These are phyloP conservation scores for Zea luxurians DNA, from an alignment of 176 grass and related monocot species.

Conservation along the genomic window DNA sequence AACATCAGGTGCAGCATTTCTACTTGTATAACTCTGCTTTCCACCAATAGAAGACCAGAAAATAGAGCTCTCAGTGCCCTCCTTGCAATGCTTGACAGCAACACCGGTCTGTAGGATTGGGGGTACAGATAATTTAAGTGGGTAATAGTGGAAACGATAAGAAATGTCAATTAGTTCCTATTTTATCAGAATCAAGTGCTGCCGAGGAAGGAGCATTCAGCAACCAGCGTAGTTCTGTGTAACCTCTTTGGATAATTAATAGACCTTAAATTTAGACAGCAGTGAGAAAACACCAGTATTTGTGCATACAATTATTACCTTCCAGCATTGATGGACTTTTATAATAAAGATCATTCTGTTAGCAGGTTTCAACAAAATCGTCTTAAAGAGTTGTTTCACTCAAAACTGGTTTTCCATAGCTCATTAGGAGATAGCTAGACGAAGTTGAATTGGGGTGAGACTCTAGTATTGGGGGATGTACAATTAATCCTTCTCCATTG, in stretches of 20 bases:
- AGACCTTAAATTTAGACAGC: not conserved
- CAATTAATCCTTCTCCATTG: too few species aligned
- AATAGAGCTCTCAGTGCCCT: slow-evolving; percentile 79
- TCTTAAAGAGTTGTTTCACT: not conserved
- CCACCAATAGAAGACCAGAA: slow-evolving; percentile 92
- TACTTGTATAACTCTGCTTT: slow-evolving; percentile 72
- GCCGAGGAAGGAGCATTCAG: not conserved
- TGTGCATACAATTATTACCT: not conserved
- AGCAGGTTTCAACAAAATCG: slow-evolving; percentile 18
- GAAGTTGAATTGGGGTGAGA: too few species aligned
- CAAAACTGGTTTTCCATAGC: not conserved
- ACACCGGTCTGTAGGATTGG: slow-evolving; percentile 58
- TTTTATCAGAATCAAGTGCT: slow-evolving; percentile 18
- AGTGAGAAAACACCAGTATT: not conserved
- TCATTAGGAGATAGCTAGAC: too few species aligned
- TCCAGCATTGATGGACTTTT: not conserved
- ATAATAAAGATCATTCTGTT: not conserved
- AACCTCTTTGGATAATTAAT: slow-evolving; percentile 8
- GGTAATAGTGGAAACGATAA: slow-evolving; percentile 9
- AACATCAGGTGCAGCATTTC: slow-evolving; percentile 50
- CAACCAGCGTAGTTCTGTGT: not conserved
- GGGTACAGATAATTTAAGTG: slow-evolving; percentile 23
- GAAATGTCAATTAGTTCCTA: slow-evolving; percentile 6
- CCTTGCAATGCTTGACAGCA: slow-evolving; percentile 76
- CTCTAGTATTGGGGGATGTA: too few species aligned